Evolutionary conservation across 768 basidiomycete species (phyloP), one percentile per base, ranked within the genome.

Genomic region (Leccinum fibrillosum): DNA sequence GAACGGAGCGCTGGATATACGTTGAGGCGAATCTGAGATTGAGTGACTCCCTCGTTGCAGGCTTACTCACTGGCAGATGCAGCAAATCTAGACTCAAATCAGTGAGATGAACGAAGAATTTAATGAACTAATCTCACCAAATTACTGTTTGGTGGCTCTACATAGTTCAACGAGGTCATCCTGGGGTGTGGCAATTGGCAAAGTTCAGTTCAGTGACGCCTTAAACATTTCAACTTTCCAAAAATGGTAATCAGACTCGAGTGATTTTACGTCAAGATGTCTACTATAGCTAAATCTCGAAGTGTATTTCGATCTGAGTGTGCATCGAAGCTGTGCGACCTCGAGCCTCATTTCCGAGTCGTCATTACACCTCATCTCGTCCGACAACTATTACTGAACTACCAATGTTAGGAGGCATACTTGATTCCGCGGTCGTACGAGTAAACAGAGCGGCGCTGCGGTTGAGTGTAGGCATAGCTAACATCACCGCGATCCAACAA

Each of bases 131-230:
- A 23, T 72, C 85, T 55, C 57, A 87, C 88, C 54, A 92, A 75
- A 64, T 91, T 92, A 50, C 77, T 76, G 71, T 90, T 90, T 12
- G 85, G 80, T 23, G 76, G 67, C 39, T 80, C 84, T 25, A 85
- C 74, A 66, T 90, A 92, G 70, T 76, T 85, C 52, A 71, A 37
- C 52, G 63, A 69, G 57, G 70, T 53, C 70, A 70, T 70, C 25
- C 39, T 69, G 30, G 25, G 32, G 50, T 52, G 65, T 64, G 62
- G 62, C 58, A 35, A 44, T 35, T 64, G 62, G 62, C 56, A 35
- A 44, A 42, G 55, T 45, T 11, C 2, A 48, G 50, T 49, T 35
- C 30, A 25, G 15, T 9, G 42, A 44, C 28, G 21, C 25, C 5
- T 44, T 39, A 21, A n/a, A 35, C 5, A 35, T 28, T 56, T 39